Conservation (phyloP, 2,329 filamentous ascomycete genomes). For the Hypoxylon sp. region DNA sequence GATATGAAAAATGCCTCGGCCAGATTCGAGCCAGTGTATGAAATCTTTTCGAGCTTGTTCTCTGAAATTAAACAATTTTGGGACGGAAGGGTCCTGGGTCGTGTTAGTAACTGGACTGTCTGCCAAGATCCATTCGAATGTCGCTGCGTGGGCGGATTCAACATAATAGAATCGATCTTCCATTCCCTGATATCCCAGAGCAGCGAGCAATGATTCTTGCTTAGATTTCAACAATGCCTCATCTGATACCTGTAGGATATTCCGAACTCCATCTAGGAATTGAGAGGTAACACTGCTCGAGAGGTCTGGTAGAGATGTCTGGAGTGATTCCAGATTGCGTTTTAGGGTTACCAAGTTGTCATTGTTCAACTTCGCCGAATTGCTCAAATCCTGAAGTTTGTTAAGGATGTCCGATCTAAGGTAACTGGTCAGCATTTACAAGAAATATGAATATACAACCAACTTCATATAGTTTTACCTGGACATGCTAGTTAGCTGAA, state of each 20-base stretch:
- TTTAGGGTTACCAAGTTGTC: slow-evolving; percentile 6
- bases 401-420: slow-evolving; percentile 19
- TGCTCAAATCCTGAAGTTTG: slow-evolving; percentile 10
- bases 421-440: not conserved
- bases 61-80: not conserved
- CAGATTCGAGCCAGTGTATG: slow-evolving; percentile 34
- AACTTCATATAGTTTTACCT: slow-evolving; percentile 17
- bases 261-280: slow-evolving; percentile 8
- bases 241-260: slow-evolving; percentile 15
- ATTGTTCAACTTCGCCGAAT: slow-evolving; percentile 12
- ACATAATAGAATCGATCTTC: slow-evolving; percentile 35
- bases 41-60: slow-evolving; percentile 21
- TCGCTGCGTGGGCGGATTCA: slow-evolving; percentile 21
- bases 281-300: slow-evolving; percentile 5
- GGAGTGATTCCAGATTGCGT: slow-evolving; percentile 16
- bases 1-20: slow-evolving; percentile 43
- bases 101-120: not conserved
- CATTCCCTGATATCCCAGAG: slow-evolving; percentile 23
- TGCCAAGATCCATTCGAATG: slow-evolving; percentile 34
- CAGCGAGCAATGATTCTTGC: slow-evolving; percentile 4
- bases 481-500: slow-evolving; percentile 26
- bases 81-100: not conserved
- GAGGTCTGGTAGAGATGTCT: slow-evolving; percentile 12
- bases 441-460: not conserved
- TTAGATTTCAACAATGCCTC: slow-evolving; percentile 14